These are phyloP conservation scores for Colletotrichum zoysiae DNA, from an alignment of 2,329 filamentous ascomycete genomes.

Conservation along the genomic window DNA sequence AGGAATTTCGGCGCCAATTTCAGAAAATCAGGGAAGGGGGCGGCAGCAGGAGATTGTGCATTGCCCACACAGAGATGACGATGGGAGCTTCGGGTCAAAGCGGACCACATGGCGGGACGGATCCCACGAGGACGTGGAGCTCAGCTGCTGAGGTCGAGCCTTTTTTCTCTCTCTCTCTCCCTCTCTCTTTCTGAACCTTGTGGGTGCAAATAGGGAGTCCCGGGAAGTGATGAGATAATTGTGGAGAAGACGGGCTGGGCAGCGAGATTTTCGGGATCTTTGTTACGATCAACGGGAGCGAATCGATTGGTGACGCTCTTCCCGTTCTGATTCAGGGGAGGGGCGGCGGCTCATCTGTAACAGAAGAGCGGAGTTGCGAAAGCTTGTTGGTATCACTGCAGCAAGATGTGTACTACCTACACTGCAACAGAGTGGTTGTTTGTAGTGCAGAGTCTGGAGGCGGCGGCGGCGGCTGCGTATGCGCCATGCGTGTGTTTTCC, in stretches of 20 bases:
- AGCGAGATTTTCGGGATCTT: slow-evolving; percentile 23
- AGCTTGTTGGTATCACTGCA: neutral
- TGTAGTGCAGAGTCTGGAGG: neutral
- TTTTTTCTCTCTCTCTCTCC: neutral
- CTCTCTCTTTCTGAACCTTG: neutral
- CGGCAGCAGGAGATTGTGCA: slow-evolving; percentile 17
- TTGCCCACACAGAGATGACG: neutral
- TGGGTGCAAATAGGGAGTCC: neutral
- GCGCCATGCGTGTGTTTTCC: slow-evolving; percentile 1
- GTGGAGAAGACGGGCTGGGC: slow-evolving; percentile 5
- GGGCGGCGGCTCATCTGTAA: neutral
- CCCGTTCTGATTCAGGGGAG: slow-evolving; percentile 28
- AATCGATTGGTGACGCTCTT: slow-evolving; percentile 27
- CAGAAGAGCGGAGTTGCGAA: slow-evolving; percentile 14
- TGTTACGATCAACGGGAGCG: slow-evolving; percentile 15
- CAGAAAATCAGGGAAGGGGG: slow-evolving; percentile 11
- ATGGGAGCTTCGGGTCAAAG: slow-evolving; percentile 4
- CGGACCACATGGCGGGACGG: neutral
- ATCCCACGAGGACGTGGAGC: neutral
- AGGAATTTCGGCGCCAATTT: neutral
- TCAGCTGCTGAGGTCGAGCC: neutral
- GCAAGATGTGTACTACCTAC: neutral
- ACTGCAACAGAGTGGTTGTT: too few relatives aligned
- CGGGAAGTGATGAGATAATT: neutral
- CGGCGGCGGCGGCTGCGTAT: slow-evolving; percentile 28